Conservation (phyloP, 495 filamentous ascomycete genomes). For the Podospora pseudopauciseta region DNA sequence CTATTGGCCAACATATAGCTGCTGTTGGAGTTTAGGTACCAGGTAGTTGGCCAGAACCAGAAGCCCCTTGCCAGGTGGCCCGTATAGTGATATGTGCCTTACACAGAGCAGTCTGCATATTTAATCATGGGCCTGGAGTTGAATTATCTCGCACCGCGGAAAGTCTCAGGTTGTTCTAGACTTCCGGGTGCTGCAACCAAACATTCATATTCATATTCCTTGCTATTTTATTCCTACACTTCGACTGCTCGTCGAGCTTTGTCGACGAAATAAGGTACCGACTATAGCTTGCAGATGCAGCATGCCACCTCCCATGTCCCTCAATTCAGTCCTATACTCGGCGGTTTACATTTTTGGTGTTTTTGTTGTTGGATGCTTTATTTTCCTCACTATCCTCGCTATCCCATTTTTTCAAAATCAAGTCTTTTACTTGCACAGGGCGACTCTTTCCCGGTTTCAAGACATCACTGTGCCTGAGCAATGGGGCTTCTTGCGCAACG, state of each 20-base stretch:
- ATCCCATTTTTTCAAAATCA: constrained; percentile 51
- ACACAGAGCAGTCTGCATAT: too few relatives aligned
- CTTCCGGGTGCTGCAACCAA: too few relatives aligned
- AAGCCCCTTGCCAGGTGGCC: too few relatives aligned
- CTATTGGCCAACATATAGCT: too few relatives aligned
- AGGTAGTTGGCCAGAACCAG: too few relatives aligned
- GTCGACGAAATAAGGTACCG: not conserved
- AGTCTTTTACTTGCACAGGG: constrained; percentile 59
- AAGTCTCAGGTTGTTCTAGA: too few relatives aligned
- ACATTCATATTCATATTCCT: too few relatives aligned
- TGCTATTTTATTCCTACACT: too few relatives aligned
- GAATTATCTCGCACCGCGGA: not conserved
- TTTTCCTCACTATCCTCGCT: constrained; percentile 43
- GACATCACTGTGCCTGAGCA: constrained; percentile 66
- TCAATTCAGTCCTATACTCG: not conserved
- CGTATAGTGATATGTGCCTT: too few relatives aligned
- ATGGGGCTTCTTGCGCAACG: constrained; percentile 78
- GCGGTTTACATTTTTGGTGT: constrained; percentile 28
- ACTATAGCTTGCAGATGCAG: not conserved
- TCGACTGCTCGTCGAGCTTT: too few relatives aligned
- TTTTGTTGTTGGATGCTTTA: constrained; percentile 32
- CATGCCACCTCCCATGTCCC: not conserved
- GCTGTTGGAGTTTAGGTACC: too few relatives aligned
- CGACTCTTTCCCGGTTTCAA: constrained; percentile 61
- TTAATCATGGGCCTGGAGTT: too few relatives aligned